Evolutionary conservation across 805 yeast genomes (phyloP).

Genomic region (Debaryomyces tyrocola): DNA sequence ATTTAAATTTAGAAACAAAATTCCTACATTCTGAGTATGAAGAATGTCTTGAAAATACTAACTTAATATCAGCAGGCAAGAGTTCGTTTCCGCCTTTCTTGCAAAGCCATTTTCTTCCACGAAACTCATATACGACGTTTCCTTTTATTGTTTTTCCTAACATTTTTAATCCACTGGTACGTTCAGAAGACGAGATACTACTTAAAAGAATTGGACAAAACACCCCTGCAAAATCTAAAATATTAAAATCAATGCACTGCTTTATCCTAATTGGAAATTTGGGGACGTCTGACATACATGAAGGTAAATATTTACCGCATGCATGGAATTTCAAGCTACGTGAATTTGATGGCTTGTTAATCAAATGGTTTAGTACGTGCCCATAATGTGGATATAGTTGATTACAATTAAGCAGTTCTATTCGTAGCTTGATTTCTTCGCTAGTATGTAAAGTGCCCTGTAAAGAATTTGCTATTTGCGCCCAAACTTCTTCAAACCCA

Average conservation of each 20-base stretch:
- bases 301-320: constrained; percentile 1
- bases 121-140: constrained; percentile 19
- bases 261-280: constrained; percentile 24
- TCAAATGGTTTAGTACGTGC: neutral
- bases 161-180: constrained; percentile 7
- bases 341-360: neutral
- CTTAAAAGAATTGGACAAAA: constrained; percentile 25
- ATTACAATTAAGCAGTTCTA: neutral
- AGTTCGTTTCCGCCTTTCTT: constrained; percentile 24
- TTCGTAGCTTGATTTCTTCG: constrained; percentile 4
- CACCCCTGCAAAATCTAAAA: constrained; percentile 30
- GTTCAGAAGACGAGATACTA: constrained; percentile 12
- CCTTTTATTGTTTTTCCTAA: constrained; percentile 19
- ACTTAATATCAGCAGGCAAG: constrained; percentile 35
- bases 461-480: constrained; percentile 27
- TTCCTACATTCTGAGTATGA: constrained; percentile 41
- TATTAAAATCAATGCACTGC: constrained; percentile 39
- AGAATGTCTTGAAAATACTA: constrained; percentile 48
- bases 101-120: constrained; percentile 27
- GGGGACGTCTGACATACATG: neutral
- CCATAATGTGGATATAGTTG: neutral
- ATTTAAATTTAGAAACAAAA: constrained; percentile 35
- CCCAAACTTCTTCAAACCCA: constrained; percentile 59
- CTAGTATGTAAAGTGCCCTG: constrained; percentile 13
- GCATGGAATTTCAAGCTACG: constrained; percentile 5